Base-by-base conservation (phyloP, 768 basidiomycete genomes). In the Leucocoprinus birnbaumii region DNA sequence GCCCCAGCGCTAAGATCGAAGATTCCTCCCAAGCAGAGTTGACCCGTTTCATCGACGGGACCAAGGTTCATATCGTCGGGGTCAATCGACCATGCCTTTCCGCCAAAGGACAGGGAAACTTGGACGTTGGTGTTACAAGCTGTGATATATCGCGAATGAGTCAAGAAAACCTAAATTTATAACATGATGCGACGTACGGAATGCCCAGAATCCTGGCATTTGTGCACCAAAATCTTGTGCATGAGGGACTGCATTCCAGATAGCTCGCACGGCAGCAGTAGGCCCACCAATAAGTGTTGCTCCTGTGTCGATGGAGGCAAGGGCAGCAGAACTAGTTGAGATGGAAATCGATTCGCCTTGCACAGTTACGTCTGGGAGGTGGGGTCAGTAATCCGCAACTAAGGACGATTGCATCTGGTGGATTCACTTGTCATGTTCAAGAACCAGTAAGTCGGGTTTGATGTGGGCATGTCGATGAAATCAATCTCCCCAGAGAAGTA, bases 271-370 rank as follows among this genome's bases (percentile, higher is more conserved):
- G 41, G 83, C 79, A 1, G 59, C 66, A 0, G 82, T 68, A 0
- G 97, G 95, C 0, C 86, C 96, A 21, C 90, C 95, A 56, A 99
- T 89, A 54, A 98, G 80, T 2, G 94, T 96, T 0, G 96, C 98
- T 24, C 94, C 95, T 0, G 94, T 97, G 65, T 98, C 96, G 56
- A 98, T 97, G 8, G 94, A 94, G 13, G 87, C 79, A 9, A 86
- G 65, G 0, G 83, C 73, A 0, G 69, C 50, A 25, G 59, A 51
- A 21, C 78, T 80, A 1, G 74, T 68, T 1, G 79, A 55, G 11
- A 87, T 63, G 0, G 65, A 47, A 13, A 89, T 66, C 0, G 66
- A 54, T 0, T 76, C 69, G 2, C 85, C 84, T 58, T 86, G 77
- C 3, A 91, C 80, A 1, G 80, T 85, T 3, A 91, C 55, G 19